Base-by-base conservation (phyloP, 1,284 basidiomycete species). In the Ustilago vetiveriae region DNA sequence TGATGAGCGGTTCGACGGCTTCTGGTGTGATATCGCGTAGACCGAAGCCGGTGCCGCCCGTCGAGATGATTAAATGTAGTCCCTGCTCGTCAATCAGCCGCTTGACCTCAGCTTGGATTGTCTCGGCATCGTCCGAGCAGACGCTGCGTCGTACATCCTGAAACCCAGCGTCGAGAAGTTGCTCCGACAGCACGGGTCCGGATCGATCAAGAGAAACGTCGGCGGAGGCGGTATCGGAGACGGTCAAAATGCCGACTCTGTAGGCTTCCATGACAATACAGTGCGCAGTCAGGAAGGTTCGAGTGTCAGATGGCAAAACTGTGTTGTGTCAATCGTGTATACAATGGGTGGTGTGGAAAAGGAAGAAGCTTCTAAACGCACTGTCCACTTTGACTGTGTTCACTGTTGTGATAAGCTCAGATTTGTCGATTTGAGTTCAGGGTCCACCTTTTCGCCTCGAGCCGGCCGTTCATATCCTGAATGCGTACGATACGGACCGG, bases 41-140 rank as follows among this genome's bases (percentile, higher is more conserved):
- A 3, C 91, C 90, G 76, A 93, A 92, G 5, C 92, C 92, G 0
- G 92, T 94, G 2, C 92, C 92, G 10, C 92, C 92, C 0, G 90
- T 90, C 4, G 91, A 91, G 56, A 94, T 84, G 22, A 78, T 57
- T 21, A 78, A 45, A 6, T 67, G 46, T 6, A 69, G 24, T 1
- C 22, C 24, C 4, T 41, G 22, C 3, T 42, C 26, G 14, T 76
- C 74, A 6, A 53, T 23, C 51, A 72, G 22, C 2, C 26, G 13
- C 4, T 22, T 13, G 2, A 69, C 51, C 2, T 24, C n/a, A 4
- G 24, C 5, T 4, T 35, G 50, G 24, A 69, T 64, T 8, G 35
- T 7, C 0, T 16, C 29, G 8, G 44, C 8, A 6, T 78, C 63
- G 45, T 79, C 76, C 3, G 60, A 16, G 9, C 63, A 65, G n/a